Percentiles rank a stretch among this genome's conserved stretches.
These are phyloP conservation scores for Botrytis galanthina DNA, from an alignment of 2,329 filamentous ascomycete genomes.

Conservation along the genomic window DNA sequence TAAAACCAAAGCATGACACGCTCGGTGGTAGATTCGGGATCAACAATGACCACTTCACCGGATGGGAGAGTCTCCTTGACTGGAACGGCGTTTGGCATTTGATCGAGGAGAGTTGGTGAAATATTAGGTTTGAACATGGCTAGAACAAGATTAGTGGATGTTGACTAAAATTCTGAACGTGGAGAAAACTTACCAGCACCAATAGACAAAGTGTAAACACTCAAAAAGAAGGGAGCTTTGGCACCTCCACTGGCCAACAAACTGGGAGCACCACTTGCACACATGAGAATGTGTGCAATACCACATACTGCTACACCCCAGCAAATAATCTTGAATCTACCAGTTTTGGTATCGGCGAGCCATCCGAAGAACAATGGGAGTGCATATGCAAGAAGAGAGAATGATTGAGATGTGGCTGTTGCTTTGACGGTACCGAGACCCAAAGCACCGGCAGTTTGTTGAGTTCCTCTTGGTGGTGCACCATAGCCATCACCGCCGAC, in stretches of 20 bases:
- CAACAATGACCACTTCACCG: slow-evolving; percentile 59
- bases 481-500: slow-evolving; percentile 41
- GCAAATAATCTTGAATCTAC: slow-evolving; percentile 62
- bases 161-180: slow-evolving; percentile 52
- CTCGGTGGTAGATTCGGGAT: slow-evolving; percentile 56
- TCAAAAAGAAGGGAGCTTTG: slow-evolving; percentile 47
- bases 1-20: slow-evolving; percentile 55
- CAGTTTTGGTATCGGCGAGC: slow-evolving; percentile 62
- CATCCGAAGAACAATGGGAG: slow-evolving; percentile 51
- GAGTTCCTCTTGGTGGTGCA: slow-evolving; percentile 40
- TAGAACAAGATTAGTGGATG: slow-evolving; percentile 49
- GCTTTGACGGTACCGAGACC: slow-evolving; percentile 55
- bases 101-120: slow-evolving; percentile 60
- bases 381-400: slow-evolving; percentile 50
- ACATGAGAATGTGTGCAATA: slow-evolving; percentile 60
- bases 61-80: slow-evolving; percentile 47
- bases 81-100: slow-evolving; percentile 45
- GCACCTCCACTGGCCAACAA: slow-evolving; percentile 59
- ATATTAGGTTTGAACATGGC: slow-evolving; percentile 74
- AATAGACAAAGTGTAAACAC: slow-evolving; percentile 33
- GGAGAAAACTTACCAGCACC: slow-evolving; percentile 40
- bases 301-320: slow-evolving; percentile 50
- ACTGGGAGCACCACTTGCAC: slow-evolving; percentile 60
- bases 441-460: slow-evolving; percentile 52
- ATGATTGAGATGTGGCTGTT: slow-evolving; percentile 53